Percentiles rank a stretch among this genome's conserved stretches.
Conservation (phyloP, 495 filamentous ascomycete genomes). For the Neurospora africana region DNA sequence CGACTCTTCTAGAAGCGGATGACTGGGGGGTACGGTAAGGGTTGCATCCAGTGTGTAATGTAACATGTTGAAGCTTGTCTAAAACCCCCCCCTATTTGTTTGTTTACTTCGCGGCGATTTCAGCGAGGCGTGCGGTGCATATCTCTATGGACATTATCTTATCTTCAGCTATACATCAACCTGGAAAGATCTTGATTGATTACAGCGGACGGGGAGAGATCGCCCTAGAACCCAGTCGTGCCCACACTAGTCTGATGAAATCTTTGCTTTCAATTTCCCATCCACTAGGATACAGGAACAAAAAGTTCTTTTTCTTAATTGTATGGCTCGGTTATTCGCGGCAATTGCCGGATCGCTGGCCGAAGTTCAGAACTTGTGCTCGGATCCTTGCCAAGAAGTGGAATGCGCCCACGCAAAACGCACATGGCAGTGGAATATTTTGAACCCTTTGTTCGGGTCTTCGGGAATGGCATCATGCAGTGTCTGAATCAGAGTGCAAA, state of each 20-base stretch:
- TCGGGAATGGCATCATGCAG: neutral
- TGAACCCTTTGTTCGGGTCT: neutral
- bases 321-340: neutral
- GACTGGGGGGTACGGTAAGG: constrained; percentile 54
- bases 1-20: constrained; percentile 56
- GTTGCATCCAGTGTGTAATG: neutral
- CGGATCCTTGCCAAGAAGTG: neutral
- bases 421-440: neutral
- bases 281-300: neutral
- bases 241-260: neutral
- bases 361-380: neutral
- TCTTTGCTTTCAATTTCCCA: neutral
- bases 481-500: neutral
- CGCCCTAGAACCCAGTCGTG: neutral
- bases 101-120: neutral
- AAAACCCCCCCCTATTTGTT: constrained; percentile 1
- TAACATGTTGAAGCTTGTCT: neutral
- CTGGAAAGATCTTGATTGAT: neutral
- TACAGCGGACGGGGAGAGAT: neutral
- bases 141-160: neutral
- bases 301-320: neutral
- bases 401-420: neutral
- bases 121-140: neutral
- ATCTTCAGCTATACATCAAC: neutral
- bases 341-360: neutral